A percentile compares a stretch with the other conserved stretches of the same genome.
phyloP scores from a whole-genome alignment of 1,284 basidiomycete species.

The Leucocoprinus gongylophorus region DNA sequence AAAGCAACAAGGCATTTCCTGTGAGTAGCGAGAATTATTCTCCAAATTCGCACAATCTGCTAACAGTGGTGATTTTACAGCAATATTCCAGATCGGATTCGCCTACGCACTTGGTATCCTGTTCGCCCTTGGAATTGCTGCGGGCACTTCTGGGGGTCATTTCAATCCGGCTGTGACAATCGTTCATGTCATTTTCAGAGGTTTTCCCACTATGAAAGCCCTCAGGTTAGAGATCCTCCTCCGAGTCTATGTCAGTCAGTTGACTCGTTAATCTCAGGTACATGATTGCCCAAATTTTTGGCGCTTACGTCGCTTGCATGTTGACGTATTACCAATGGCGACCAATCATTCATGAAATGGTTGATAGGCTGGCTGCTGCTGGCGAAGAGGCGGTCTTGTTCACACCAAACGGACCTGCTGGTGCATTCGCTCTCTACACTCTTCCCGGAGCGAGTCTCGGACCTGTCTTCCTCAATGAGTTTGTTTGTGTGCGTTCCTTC shows the following conservation, averaged over 20 bases:
- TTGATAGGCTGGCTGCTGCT: constrained; percentile 36
- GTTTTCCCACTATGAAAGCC: constrained; percentile 51
- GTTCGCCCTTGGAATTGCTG: constrained; percentile 49
- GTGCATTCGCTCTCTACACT: constrained; percentile 51
- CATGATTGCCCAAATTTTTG: constrained; percentile 55
- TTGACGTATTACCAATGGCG: constrained; percentile 59
- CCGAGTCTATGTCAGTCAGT: background rate
- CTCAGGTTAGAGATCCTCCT: constrained; percentile 32
- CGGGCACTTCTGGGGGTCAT: constrained; percentile 55
- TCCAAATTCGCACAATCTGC: background rate
- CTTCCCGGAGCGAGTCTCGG: constrained; percentile 43
- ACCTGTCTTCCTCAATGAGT: constrained; percentile 60
- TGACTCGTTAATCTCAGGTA: constrained; percentile 37
- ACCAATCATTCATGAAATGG: constrained; percentile 40
- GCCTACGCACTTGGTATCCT: constrained; percentile 59
- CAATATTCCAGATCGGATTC: constrained; percentile 53
- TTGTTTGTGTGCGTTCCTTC: constrained; percentile 44
- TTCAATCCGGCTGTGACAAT: constrained; percentile 60
- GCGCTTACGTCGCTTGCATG: constrained; percentile 53
- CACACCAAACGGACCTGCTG: constrained; percentile 54
- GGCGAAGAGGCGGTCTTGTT: constrained; percentile 43
- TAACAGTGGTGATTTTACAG: constrained; percentile 27
- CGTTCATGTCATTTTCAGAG: constrained; percentile 43
- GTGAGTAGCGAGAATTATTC: constrained; percentile 35
- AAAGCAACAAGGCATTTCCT: constrained; percentile 37